These are phyloP conservation scores for Russula sp. DNA, from an alignment of 768 basidiomycete genomes.

Conservation along the genomic window DNA sequence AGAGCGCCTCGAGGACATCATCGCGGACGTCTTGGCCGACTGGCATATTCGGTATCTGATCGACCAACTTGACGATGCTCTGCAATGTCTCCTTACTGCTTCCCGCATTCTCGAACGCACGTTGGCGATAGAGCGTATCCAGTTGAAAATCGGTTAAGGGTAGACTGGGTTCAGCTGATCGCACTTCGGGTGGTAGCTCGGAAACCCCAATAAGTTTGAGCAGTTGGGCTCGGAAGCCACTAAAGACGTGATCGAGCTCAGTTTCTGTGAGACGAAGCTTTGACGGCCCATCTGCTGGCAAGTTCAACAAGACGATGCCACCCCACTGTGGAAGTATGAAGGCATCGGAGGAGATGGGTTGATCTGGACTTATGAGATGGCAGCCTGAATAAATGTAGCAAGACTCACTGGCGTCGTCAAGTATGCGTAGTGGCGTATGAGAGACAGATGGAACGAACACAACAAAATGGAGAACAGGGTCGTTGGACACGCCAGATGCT, in stretches of 20 bases:
- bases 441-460: constrained; percentile 75
- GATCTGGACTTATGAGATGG: constrained; percentile 40
- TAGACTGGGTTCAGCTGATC: constrained; percentile 30
- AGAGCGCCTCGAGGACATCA: constrained; percentile 68
- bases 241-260: constrained; percentile 54
- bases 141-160: constrained; percentile 73
- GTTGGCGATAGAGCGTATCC: constrained; percentile 68
- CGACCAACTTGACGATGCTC: constrained; percentile 81
- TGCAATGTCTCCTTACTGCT: constrained; percentile 69
- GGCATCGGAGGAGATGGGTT: constrained; percentile 50
- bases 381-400: neutral
- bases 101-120: constrained; percentile 65
- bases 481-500: constrained; percentile 92
- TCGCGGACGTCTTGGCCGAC: constrained; percentile 72
- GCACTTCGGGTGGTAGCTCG: constrained; percentile 50
- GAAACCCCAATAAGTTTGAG: constrained; percentile 81
- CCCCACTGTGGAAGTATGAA: constrained; percentile 96
- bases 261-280: constrained; percentile 41
- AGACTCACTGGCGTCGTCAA: constrained; percentile 49
- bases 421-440: constrained; percentile 69
- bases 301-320: constrained; percentile 77
- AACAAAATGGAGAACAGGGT: constrained; percentile 91
- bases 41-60: constrained; percentile 90
- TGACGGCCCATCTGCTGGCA: constrained; percentile 37
- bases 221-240: constrained; percentile 68